Base-by-base conservation (phyloP, 441 rosid species). In the Eugenia klotzschiana region DNA sequence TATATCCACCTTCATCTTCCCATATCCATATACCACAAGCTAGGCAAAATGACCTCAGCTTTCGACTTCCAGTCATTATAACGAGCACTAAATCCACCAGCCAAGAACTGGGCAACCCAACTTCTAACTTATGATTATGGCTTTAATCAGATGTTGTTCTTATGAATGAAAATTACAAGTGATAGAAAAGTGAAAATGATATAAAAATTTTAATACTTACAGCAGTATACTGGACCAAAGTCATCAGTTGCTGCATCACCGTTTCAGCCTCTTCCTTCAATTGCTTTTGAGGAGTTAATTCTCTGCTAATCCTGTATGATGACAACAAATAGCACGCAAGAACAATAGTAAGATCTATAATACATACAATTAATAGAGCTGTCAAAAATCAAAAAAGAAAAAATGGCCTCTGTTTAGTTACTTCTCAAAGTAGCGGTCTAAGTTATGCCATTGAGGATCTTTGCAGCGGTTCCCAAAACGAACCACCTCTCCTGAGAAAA, bases 401-500 rank as follows among this genome's bases (percentile, higher is more conserved):
- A 27, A 25, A 82, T 80, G 73, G 77, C 77, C 77, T 69, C n/a
- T 2, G 25, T 22, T 29, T 51, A 83, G 88, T 91, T 92, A 93
- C 99, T 96, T 97, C 77, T 94, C 98, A 89, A 97, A 95, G 87
- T 94, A 97, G 51, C 99, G 98, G 83, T 96, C 96, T 86, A 97
- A 90, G 87, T 94, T 95, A 91, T 97, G 99, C 98, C 97, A 97
- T 64, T 97, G 99, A 89, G 98, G 99, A 92, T 97, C 99, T 91
- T 94, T 96, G 87, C 99, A 97, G 80, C 97, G 99, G 86, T 96
- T 97, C 84, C 99, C 99, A 88, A 97, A 97, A 80, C 99, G 99
- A 72, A 97, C 96, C 87, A 97, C 99, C 86, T 97, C 99, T 88
- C 98, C 92, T 23, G 96, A 91, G 86, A 97, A 96, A 79, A 97